These are phyloP conservation scores for Novymonas esmeraldas DNA, from an alignment of 208 protist genomes.

Conservation along the genomic window DNA sequence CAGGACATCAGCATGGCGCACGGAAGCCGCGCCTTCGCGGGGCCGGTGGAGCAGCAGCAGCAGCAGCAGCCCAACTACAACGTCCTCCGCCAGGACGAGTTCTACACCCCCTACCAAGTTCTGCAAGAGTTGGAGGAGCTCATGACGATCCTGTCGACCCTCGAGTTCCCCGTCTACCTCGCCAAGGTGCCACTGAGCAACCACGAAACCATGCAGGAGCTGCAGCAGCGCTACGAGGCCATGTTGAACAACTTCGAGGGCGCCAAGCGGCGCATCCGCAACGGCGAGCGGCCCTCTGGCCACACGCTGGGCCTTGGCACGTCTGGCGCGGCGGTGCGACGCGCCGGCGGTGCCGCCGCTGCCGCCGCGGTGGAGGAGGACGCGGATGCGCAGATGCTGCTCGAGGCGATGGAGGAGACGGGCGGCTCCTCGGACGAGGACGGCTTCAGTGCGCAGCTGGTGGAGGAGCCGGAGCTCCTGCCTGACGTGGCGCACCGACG, in stretches of 20 bases:
- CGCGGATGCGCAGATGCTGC: constrained; percentile 10
- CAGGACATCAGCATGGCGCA: constrained; percentile 18
- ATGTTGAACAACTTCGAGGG: constrained; percentile 47
- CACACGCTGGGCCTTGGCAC: neutral
- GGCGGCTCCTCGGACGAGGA: constrained; percentile 29
- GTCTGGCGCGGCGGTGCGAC: too few relatives aligned
- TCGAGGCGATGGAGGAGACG: constrained; percentile 25
- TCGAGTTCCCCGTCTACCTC: constrained; percentile 24
- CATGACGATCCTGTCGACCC: constrained; percentile 30
- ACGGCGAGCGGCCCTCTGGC: neutral
- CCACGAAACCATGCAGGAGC: constrained; percentile 55
- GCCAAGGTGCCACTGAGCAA: constrained; percentile 43
- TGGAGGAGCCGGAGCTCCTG: constrained; percentile 11
- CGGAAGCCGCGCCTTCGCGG: constrained; percentile 7
- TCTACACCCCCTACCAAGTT: constrained; percentile 50
- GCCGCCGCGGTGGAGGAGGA: neutral
- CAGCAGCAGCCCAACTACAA: constrained; percentile 31
- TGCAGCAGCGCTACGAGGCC: constrained; percentile 47
- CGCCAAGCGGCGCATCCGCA: constrained; percentile 35
- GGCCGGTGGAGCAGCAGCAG: constrained; percentile 5
- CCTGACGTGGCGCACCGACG: neutral
- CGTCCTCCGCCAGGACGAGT: constrained; percentile 31
- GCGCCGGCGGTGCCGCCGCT: neutral
- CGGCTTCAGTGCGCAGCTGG: constrained; percentile 16
- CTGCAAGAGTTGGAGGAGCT: constrained; percentile 46